Evolutionary conservation across 805 yeast genomes (phyloP), one percentile per base, ranked within the genome.

Genomic region (Candida fluviatilis): DNA sequence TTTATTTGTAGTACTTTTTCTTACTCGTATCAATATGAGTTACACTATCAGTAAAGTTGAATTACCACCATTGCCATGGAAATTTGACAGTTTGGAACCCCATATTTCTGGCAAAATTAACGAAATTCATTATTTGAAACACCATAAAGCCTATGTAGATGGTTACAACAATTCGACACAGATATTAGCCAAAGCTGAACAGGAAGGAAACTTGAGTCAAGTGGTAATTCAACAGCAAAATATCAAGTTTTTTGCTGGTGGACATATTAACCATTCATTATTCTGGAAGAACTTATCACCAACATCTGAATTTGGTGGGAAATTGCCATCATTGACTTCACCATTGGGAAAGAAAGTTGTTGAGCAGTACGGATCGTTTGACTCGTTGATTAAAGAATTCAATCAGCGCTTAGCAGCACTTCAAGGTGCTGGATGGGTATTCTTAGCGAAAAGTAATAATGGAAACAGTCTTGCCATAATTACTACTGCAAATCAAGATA

Each of bases 371-470:
- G 95, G 95, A 25, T 72, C 82, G 13, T 64, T 84, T 43, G 95
- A 89, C 51, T 72, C 71, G 40, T 71, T 89, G 62, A 78, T 80
- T 43, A 52, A 64, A 29, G 54, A 75, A 42, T 77, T 90, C 49
- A 88, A 87, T 63, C 41, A 40, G 37, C 55, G 51, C 40, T 54
- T 88, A 53, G 95, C 95, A 26, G 93, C 93, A 41, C 75, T 88
- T 52, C 96, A 88, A 68, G 96, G 96, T 58, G 84, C 95, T 4
- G 96, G 96, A 33, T 88, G 96, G 96, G 93, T 93, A 23, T 88
- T 90, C 72, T 71, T 88, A 47, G 95, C 80, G 52, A 84, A 84
- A 76, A 84, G 87, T 73, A 72, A 76, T 45, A 80, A 80, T 50
- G 60, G 60, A 24, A 86, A 84, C 50, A 77, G 82, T 35, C 60